Conservation (phyloP, 31 red algal genomes). For the Asparagopsis taxiformis region DNA sequence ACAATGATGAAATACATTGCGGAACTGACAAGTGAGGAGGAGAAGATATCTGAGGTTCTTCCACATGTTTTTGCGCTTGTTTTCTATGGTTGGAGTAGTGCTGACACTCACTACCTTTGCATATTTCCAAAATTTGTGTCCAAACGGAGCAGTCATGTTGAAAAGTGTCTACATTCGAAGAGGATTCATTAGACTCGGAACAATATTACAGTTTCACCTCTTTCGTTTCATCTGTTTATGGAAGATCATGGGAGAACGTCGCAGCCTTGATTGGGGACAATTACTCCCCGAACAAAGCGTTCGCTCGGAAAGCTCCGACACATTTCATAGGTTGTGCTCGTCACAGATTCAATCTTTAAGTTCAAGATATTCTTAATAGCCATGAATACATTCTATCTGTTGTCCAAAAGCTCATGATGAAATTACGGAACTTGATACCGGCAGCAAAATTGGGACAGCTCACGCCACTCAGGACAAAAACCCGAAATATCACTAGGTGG, state of each 20-base stretch:
- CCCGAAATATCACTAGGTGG: slow-evolving; percentile 15
- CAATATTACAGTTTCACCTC: not conserved
- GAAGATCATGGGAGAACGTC: slow-evolving; percentile 7
- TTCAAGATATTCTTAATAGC: slow-evolving; percentile 3
- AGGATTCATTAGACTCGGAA: not conserved
- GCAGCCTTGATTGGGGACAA: slow-evolving; percentile 22
- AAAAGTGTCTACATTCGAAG: not conserved
- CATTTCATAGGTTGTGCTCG: slow-evolving; percentile 9
- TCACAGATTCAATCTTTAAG: slow-evolving; percentile 28
- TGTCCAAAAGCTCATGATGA: slow-evolving; percentile 3
- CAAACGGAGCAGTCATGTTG: not conserved
- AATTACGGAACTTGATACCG: not conserved
- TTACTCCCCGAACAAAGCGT: slow-evolving; percentile 10
- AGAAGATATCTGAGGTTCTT: not conserved
- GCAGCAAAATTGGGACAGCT: not conserved
- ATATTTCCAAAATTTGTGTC: not conserved
- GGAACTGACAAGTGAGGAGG: slow-evolving; percentile 1
- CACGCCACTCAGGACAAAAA: slow-evolving; percentile 1
- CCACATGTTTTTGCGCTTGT: slow-evolving; percentile 3
- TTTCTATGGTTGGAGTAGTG: slow-evolving; percentile 1
- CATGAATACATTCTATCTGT: not conserved
- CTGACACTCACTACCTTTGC: not conserved
- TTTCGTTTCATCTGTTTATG: not conserved
- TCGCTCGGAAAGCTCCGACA: not conserved
- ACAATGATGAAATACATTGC: slow-evolving; percentile 9